Evolutionary conservation across 1,284 basidiomycete species (phyloP).

Genomic region (Schizopora paradoxa): DNA sequence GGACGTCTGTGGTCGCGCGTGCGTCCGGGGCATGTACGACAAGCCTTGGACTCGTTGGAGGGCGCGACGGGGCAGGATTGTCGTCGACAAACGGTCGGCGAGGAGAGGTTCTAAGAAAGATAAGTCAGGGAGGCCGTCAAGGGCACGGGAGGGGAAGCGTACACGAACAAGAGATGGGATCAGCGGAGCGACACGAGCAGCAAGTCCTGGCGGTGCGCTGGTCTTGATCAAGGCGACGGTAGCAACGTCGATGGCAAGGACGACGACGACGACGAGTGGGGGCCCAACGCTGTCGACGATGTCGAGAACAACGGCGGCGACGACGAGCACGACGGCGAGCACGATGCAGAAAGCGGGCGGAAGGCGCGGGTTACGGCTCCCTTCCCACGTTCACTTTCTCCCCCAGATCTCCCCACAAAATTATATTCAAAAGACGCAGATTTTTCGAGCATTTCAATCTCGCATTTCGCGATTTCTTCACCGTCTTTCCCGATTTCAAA

Average conservation of each 20-base stretch:
- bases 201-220: constrained; percentile 5
- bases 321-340: constrained; percentile 20
- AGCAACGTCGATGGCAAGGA: neutral
- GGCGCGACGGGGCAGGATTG: constrained; percentile 2
- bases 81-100: neutral
- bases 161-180: constrained; percentile 9
- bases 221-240: neutral
- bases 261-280: neutral
- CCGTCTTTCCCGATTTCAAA: too few species aligned
- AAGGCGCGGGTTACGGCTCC: constrained; percentile 25
- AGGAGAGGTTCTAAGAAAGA: neutral
- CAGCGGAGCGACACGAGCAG: constrained; percentile 9
- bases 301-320: constrained; percentile 10
- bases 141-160: neutral
- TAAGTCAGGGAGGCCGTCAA: neutral
- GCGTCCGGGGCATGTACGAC: constrained; percentile 1
- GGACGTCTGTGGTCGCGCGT: neutral
- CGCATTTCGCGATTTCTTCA: too few species aligned
- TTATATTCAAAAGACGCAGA: too few species aligned
- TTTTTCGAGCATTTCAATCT: too few species aligned
- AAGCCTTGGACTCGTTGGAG: neutral
- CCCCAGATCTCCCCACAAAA: too few species aligned
- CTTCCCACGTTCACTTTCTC: constrained; percentile 5
- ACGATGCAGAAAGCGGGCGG: constrained; percentile 20
- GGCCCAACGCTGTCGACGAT: constrained; percentile 17